phyloP scores from a whole-genome alignment of 768 basidiomycete species.

The Boletus speciosus region DNA sequence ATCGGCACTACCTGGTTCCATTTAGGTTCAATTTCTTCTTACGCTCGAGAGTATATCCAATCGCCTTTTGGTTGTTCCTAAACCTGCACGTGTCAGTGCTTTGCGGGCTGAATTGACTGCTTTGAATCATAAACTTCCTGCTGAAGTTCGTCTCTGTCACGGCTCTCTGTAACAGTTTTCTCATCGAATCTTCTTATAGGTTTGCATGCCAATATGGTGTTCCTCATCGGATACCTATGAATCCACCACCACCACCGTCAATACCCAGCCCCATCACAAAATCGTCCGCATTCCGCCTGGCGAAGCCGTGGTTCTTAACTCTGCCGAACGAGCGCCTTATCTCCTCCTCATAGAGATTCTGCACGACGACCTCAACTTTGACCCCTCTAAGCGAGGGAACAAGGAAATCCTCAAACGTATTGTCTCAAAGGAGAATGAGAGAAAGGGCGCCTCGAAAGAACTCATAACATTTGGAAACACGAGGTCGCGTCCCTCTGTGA shows the following conservation, averaged over 20 bases:
- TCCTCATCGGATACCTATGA: slow-evolving; percentile 59
- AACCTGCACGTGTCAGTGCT: slow-evolving; percentile 93
- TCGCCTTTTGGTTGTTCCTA: slow-evolving; percentile 85
- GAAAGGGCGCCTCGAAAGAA: slow-evolving; percentile 55
- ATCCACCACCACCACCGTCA: slow-evolving; percentile 27
- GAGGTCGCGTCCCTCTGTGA: slow-evolving; percentile 15
- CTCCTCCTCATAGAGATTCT: slow-evolving; percentile 90
- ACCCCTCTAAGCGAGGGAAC: slow-evolving; percentile 78
- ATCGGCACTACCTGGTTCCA: neutral
- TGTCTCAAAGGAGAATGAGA: slow-evolving; percentile 60
- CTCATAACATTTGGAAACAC: slow-evolving; percentile 42
- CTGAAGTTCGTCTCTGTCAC: slow-evolving; percentile 62
- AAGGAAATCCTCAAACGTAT: slow-evolving; percentile 81
- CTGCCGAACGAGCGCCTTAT: slow-evolving; percentile 94
- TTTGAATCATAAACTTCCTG: slow-evolving; percentile 92
- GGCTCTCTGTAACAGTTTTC: neutral
- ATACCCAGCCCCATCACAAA: slow-evolving; percentile 76
- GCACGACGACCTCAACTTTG: slow-evolving; percentile 87
- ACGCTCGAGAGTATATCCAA: slow-evolving; percentile 91
- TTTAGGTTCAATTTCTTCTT: slow-evolving; percentile 80
- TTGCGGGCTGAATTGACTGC: slow-evolving; percentile 92
- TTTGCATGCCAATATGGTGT: slow-evolving; percentile 90
- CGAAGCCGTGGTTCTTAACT: slow-evolving; percentile 96
- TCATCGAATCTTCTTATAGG: slow-evolving; percentile 38
- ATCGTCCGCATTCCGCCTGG: slow-evolving; percentile 97